These are phyloP conservation scores for Zopfochytrium polystomum DNA, from an alignment of 371 early-diverging fungal genomes.

Conservation along the genomic window DNA sequence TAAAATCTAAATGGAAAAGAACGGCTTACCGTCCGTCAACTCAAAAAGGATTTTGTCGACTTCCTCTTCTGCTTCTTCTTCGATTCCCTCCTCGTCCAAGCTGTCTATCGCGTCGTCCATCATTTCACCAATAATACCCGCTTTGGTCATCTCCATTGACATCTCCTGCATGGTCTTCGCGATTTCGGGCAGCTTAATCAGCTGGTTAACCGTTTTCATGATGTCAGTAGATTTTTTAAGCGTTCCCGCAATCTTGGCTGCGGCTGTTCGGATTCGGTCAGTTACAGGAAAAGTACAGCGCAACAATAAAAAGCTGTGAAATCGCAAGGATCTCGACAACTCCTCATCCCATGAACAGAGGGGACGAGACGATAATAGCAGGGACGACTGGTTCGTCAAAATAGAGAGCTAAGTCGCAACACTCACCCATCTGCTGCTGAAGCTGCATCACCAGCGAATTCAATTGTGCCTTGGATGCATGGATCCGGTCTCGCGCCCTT, in stretches of 20 bases:
- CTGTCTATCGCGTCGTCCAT: conserved; percentile 84
- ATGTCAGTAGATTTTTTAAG: conserved; percentile 84
- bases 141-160: conserved; percentile 94
- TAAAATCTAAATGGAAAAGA: neutral
- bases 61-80: conserved; percentile 92
- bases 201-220: conserved; percentile 83
- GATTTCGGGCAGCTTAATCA: conserved; percentile 83
- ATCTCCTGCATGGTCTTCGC: conserved; percentile 80
- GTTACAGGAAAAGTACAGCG: too few species aligned
- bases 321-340: too few species aligned
- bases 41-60: conserved; percentile 85
- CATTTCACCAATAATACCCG: conserved; percentile 95
- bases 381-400: too few species aligned
- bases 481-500: conserved; percentile 74
- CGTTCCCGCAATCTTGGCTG: conserved; percentile 77
- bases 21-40: conserved; percentile 74
- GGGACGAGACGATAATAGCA: neutral
- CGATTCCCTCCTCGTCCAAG: conserved; percentile 84
- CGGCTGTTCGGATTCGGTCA: too few species aligned
- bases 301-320: too few species aligned
- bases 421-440: conserved; percentile 79
- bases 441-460: conserved; percentile 88
- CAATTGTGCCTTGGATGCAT: conserved; percentile 88
- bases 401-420: neutral
- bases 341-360: too few species aligned